Conservation (phyloP, 352 stramenopile species). For the Globisporangium viniferum region DNA sequence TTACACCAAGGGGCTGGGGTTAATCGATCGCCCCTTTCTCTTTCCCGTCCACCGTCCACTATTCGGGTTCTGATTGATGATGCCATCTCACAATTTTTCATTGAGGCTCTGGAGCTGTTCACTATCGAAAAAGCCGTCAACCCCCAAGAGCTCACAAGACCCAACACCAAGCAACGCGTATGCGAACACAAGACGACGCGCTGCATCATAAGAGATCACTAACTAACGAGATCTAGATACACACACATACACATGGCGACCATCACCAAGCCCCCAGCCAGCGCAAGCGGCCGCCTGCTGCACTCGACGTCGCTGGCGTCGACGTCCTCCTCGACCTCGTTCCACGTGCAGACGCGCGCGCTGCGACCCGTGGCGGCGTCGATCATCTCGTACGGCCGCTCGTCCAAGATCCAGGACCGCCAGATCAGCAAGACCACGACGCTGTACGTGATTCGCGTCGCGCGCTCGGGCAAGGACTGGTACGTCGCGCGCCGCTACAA, state of each 20-base stretch:
- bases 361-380: conserved; percentile 56
- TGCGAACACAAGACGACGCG: neutral
- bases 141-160: neutral
- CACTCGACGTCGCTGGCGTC: conserved; percentile 15
- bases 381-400: conserved; percentile 69
- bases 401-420: conserved; percentile 33
- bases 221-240: neutral
- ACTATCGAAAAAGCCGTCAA: neutral
- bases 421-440: conserved; percentile 43
- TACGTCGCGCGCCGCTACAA: conserved; percentile 76
- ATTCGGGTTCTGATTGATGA: neutral
- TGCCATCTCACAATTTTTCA: neutral
- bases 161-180: neutral
- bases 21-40: neutral
- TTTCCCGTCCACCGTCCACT: neutral
- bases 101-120: neutral
- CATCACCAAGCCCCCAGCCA: neutral
- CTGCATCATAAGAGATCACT: neutral
- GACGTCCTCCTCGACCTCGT: conserved; percentile 16
- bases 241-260: neutral
- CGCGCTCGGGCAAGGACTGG: conserved; percentile 52
- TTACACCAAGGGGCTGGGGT: neutral
- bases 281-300: neutral
- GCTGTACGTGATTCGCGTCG: conserved; percentile 71
- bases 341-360: conserved; percentile 42